Conservation (phyloP, 768 basidiomycete species). For the Tubosaeta sp. region DNA sequence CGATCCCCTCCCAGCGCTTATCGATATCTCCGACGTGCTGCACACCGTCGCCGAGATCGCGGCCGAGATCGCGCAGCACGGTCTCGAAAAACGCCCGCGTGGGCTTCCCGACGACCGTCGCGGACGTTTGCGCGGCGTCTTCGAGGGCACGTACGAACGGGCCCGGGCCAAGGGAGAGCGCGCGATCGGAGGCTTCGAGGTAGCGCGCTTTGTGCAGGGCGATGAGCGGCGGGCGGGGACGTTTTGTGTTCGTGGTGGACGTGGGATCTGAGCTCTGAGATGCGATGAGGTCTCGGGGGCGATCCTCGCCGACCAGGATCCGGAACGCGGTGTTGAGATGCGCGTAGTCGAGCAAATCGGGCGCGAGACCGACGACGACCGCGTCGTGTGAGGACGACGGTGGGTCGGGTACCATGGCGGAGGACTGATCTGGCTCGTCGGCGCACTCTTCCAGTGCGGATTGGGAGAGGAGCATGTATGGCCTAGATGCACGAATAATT, state of each 20-base stretch:
- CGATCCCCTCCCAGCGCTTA: conserved; percentile 23
- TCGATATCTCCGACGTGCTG: neutral
- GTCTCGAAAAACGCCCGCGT: conserved; percentile 53
- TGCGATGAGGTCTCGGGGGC: neutral
- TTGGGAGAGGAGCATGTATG: conserved; percentile 52
- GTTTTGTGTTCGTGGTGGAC: neutral
- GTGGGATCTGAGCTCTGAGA: neutral
- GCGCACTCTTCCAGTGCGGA: conserved; percentile 44
- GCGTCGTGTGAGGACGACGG: conserved; percentile 39
- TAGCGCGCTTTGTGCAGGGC: conserved; percentile 59
- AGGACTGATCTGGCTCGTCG: neutral
- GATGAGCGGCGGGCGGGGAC: conserved; percentile 37
- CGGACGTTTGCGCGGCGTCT: conserved; percentile 42
- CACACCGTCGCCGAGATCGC: conserved; percentile 7
- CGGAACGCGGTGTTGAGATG: conserved; percentile 64
- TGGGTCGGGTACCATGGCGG: neutral
- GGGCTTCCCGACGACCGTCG: conserved; percentile 64
- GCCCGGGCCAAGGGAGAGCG: conserved; percentile 63
- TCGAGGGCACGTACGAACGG: conserved; percentile 67
- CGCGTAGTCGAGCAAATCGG: conserved; percentile 46
- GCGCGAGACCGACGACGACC: conserved; percentile 63
- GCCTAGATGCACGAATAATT: conserved; percentile 30
- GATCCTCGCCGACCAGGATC: conserved; percentile 46
- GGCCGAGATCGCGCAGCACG: conserved; percentile 44
- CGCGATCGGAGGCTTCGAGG: conserved; percentile 42